Conservation (phyloP, 495 filamentous ascomycete species). For the Acidiella bohemica region DNA sequence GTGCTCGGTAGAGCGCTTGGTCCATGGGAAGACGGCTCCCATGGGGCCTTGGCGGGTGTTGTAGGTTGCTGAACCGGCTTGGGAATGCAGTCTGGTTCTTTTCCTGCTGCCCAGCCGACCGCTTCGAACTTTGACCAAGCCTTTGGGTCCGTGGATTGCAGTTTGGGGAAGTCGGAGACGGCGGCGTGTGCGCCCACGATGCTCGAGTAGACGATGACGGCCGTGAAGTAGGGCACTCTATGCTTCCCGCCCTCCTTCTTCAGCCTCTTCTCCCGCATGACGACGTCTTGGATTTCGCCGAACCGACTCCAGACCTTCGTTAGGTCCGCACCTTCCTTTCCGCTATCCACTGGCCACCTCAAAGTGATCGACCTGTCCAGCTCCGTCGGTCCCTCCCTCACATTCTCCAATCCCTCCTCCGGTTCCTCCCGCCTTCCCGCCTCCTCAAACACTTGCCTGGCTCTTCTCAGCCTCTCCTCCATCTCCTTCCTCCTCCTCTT, state of each 20-base stretch:
- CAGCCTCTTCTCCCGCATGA: constrained; percentile 41
- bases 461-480: constrained; percentile 24
- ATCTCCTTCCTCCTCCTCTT: constrained; percentile 28
- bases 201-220: constrained; percentile 42
- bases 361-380: constrained; percentile 48
- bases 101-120: constrained; percentile 44
- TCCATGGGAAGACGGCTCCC: neutral
- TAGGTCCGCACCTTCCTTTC: constrained; percentile 35
- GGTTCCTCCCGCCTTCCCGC: neutral
- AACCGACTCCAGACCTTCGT: constrained; percentile 37
- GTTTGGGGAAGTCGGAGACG: constrained; percentile 36
- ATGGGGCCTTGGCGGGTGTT: no score
- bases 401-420: constrained; percentile 3
- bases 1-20: neutral
- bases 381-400: constrained; percentile 20
- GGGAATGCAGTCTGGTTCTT: constrained; percentile 28
- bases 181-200: constrained; percentile 49
- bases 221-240: constrained; percentile 6
- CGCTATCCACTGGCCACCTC: constrained; percentile 26
- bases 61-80: constrained; percentile 2
- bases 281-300: constrained; percentile 41
- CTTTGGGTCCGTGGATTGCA: constrained; percentile 31
- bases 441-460: no score
- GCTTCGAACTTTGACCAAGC: constrained; percentile 39
- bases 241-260: constrained; percentile 33